Conservation (phyloP, 805 yeast genomes). For the Nakazawaea siamensis region DNA sequence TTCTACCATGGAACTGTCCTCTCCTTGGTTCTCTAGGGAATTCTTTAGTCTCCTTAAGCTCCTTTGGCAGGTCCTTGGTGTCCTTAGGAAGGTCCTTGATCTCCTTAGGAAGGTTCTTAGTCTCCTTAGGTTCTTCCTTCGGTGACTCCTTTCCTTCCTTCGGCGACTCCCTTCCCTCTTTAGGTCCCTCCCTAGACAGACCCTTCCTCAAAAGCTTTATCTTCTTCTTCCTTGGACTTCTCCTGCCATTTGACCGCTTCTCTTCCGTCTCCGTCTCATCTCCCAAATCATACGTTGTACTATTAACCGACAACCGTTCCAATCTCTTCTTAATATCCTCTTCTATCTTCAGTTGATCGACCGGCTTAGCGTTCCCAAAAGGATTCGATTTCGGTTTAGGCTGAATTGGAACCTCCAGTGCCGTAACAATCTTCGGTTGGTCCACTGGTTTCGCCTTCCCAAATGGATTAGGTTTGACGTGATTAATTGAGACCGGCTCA, state of each 20-base stretch:
- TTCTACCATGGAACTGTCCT: too few relatives aligned
- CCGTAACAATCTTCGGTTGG: conserved; percentile 53
- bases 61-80: too few relatives aligned
- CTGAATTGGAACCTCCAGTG: too few relatives aligned
- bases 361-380: conserved; percentile 82
- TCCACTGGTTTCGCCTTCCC: conserved; percentile 86
- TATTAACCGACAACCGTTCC: conserved; percentile 32
- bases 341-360: conserved; percentile 61
- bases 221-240: not conserved
- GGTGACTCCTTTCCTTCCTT: too few relatives aligned
- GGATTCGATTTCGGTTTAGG: conserved; percentile 51
- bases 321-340: conserved; percentile 51
- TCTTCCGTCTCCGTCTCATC: conserved; percentile 1
- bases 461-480: conserved; percentile 63
- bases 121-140: too few relatives aligned
- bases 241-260: not conserved
- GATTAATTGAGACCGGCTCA: conserved; percentile 27
- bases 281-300: conserved; percentile 28
- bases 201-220: too few relatives aligned
- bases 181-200: too few relatives aligned
- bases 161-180: too few relatives aligned
- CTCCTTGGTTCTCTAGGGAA: too few relatives aligned
- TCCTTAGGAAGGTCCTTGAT: too few relatives aligned
- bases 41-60: too few relatives aligned
- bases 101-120: too few relatives aligned